These are phyloP conservation scores for Boletus fagicola DNA, from an alignment of 768 basidiomycete species.

Conservation along the genomic window DNA sequence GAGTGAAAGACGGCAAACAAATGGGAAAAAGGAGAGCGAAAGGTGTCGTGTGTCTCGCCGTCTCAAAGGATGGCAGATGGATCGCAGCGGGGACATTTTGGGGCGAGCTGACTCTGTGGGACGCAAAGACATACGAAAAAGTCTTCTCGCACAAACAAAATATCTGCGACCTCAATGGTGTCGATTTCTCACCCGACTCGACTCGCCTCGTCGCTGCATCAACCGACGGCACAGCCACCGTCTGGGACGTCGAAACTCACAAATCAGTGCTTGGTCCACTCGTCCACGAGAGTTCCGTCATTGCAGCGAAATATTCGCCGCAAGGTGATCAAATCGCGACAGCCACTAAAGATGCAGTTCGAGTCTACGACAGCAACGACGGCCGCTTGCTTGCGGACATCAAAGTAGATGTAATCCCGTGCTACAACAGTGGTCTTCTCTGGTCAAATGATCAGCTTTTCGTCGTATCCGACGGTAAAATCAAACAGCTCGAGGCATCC, in stretches of 20 bases:
- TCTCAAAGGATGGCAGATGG: not conserved
- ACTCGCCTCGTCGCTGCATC: not conserved
- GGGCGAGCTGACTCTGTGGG: not conserved
- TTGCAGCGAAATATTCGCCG: not conserved
- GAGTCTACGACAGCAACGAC: not conserved
- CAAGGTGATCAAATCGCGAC: too few relatives aligned
- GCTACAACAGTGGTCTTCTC: not conserved
- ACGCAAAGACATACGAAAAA: not conserved
- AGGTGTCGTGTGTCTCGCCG: not conserved
- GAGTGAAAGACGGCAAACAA: not conserved
- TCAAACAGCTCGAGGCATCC: constrained; percentile 1
- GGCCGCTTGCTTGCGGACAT: not conserved
- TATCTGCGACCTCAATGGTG: not conserved
- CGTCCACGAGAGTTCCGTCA: not conserved
- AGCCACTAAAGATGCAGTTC: not conserved
- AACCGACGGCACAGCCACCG: not conserved
- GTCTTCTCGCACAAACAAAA: not conserved
- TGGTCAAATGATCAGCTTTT: constrained; percentile 5
- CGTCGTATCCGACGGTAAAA: not conserved
- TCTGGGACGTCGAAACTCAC: too few relatives aligned
- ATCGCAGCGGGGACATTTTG: not conserved
- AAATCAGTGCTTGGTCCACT: not conserved
- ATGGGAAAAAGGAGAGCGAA: too few relatives aligned
- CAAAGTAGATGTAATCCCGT: not conserved
- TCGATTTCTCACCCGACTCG: constrained; percentile 8